Percentiles rank a stretch among this genome's conserved stretches.
These are phyloP conservation scores for Corylus heterophylla DNA, from an alignment of 306 rosid genomes.

Conservation along the genomic window DNA sequence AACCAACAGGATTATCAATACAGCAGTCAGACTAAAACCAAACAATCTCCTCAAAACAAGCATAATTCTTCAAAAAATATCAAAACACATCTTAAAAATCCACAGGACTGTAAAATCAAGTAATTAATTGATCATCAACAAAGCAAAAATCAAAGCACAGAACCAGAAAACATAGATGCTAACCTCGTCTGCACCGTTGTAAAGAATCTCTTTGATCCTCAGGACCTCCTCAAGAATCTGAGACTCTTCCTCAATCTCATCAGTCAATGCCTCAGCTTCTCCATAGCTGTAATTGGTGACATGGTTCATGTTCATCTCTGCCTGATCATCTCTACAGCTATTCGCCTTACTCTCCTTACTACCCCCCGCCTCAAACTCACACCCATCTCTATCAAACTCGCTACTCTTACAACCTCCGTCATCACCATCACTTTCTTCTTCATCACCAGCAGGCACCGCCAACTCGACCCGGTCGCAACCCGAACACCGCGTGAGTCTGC, in stretches of 20 bases:
- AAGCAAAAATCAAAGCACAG: conserved; percentile 9
- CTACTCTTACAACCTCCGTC: conserved; percentile 42
- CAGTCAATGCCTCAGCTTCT: conserved; percentile 92
- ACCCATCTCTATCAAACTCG: conserved; percentile 35
- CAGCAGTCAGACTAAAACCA: conserved; percentile 7
- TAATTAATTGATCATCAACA: background rate
- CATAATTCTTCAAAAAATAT: conserved; percentile 2
- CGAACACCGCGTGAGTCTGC: conserved; percentile 51
- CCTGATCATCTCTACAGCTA: conserved; percentile 48
- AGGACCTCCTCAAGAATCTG: conserved; percentile 58
- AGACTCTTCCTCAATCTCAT: conserved; percentile 77
- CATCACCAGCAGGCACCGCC: conserved; percentile 36
- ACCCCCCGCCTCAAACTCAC: conserved; percentile 57
- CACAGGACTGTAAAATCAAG: background rate
- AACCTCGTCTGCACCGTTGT: conserved; percentile 42
- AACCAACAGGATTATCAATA: conserved; percentile 18
- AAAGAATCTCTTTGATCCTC: conserved; percentile 72
- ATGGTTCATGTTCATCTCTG: conserved; percentile 44
- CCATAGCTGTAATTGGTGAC: conserved; percentile 64
- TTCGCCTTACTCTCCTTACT: conserved; percentile 89
- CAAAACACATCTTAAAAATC: conserved; percentile 11
- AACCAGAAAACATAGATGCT: background rate
- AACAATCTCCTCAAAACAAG: background rate
- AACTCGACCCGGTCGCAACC: conserved; percentile 72
- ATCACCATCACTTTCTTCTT: conserved; percentile 14